Base-by-base conservation (phyloP, 2,329 filamentous ascomycete species). In the Graphilbum fragrans region DNA sequence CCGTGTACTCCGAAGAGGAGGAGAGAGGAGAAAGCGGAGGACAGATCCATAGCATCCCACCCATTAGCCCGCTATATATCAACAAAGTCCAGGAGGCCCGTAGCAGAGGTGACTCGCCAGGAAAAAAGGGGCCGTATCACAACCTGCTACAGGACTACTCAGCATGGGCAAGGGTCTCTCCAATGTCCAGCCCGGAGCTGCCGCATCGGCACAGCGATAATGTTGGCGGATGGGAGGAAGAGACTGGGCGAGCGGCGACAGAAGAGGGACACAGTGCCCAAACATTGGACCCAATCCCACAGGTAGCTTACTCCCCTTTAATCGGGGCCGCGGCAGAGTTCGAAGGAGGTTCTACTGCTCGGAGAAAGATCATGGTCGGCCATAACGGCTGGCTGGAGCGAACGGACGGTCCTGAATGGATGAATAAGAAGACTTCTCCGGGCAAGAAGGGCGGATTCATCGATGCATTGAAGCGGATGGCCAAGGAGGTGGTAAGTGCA, bases 351-450 rank as follows among this genome's bases (percentile, higher is more conserved):
- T n/a, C n/a, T n/a, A n/a, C n/a, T n/a, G 65, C 56, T 38, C 62
- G 63, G 0, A 60, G 60, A 31, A 77, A 77, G 59, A 65, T 58
- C 3, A 54, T 77, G 53, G 67, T 77, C 43, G 72, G 73, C 3
- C 57, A 68, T 3, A 65, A 71, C 37, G 74, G 74, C 19, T 77
- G 72, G 72, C 61, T 77, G 3, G 71, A 75, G 51, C 61, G 62
- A 16, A 67, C 60, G 19, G 52, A 56, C 17, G 56, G 51, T 5
- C 21, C 45, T 21, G 52, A 56, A n/a, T 56, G 51, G 6, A 19
- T 45, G 8, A 44, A 43, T 7, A 53, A 51, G 41, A 50, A 48
- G 29, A 41, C 38, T 7, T 23, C 27, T 6, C 41, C 43, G 14
- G 43, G 45, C 33, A 70, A 65, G 50, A 67, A 61, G 46, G 43